These are phyloP conservation scores for Eucalyptus marginata DNA, from an alignment of 345 rosid genomes.

Conservation along the genomic window DNA sequence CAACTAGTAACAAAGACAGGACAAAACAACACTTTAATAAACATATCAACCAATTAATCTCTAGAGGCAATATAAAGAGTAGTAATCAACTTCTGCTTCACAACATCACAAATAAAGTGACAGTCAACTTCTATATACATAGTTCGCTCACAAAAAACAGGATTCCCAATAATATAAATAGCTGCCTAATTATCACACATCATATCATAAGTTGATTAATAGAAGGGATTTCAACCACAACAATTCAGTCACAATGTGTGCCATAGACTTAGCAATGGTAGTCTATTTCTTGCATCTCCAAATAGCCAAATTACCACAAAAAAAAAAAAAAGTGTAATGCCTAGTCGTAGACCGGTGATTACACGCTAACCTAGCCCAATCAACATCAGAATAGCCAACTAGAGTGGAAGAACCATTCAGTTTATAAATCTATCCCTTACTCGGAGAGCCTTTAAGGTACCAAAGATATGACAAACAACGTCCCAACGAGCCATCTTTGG, in stretches of 20 bases:
- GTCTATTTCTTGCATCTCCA: not conserved
- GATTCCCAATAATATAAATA: not conserved
- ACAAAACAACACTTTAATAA: not conserved
- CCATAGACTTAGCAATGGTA: not conserved
- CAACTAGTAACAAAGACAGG: not conserved
- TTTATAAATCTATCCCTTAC: not conserved
- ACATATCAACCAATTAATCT: not conserved
- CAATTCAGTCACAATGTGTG: too few species aligned
- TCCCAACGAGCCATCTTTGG: not conserved
- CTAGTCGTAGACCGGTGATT: rapidly evolving
- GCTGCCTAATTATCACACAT: too few species aligned
- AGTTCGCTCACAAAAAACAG: rapidly evolving
- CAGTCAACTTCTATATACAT: not conserved
- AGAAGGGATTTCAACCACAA: not conserved
- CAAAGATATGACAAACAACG: rapidly evolving
- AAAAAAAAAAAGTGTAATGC: not conserved
- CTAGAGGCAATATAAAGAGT: too few species aligned
- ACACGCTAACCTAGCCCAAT: not conserved
- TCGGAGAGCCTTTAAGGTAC: not conserved
- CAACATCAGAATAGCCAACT: rapidly evolving
- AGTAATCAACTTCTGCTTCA: not conserved
- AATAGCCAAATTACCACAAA: not conserved
- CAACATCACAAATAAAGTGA: not conserved
- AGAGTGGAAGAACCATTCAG: rapidly evolving
- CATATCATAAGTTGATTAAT: not conserved